A percentile compares a stretch with the other conserved stretches of the same genome.
Evolutionary conservation across 2,329 filamentous ascomycete genomes (phyloP).

Genomic region (Aspergillus hiratsukae): DNA sequence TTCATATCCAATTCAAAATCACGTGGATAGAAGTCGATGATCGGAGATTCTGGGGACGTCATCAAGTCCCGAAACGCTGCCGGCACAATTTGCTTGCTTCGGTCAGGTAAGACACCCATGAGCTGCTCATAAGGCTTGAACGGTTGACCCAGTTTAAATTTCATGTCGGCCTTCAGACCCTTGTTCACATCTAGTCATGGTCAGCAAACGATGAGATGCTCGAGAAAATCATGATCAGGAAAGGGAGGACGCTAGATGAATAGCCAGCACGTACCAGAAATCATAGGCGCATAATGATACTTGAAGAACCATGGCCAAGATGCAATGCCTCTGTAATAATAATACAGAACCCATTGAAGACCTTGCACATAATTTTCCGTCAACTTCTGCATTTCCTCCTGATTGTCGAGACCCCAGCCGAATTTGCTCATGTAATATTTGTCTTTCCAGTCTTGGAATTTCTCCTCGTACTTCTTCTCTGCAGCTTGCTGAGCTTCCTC

Average conservation of each 20-base stretch:
- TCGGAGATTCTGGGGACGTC: slow-evolving; percentile 84
- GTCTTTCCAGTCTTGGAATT: slow-evolving; percentile 90
- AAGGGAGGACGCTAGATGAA: not conserved
- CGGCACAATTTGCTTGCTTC: slow-evolving; percentile 95
- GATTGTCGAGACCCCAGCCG: slow-evolving; percentile 76
- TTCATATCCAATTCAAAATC: slow-evolving; percentile 99
- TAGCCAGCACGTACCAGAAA: slow-evolving; percentile 56
- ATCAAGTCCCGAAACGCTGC: slow-evolving; percentile 83
- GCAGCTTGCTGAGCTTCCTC: slow-evolving; percentile 76
- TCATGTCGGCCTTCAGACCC: slow-evolving; percentile 78
- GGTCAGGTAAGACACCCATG: slow-evolving; percentile 95
- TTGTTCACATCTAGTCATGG: slow-evolving; percentile 68
- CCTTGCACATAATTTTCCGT: slow-evolving; percentile 97
- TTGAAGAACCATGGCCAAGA: slow-evolving; percentile 98
- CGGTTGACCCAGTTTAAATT: slow-evolving; percentile 90
- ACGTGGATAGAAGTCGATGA: slow-evolving; percentile 95
- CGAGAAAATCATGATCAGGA: too few relatives aligned
- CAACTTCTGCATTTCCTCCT: slow-evolving; percentile 73
- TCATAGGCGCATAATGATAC: slow-evolving; percentile 97
- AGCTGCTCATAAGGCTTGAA: slow-evolving; percentile 94
- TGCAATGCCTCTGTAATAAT: slow-evolving; percentile 95
- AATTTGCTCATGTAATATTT: slow-evolving; percentile 91
- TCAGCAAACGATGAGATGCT: slow-evolving; percentile 17
- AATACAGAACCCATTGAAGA: slow-evolving; percentile 95
- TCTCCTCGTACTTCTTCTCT: slow-evolving; percentile 80